A percentile compares a stretch with the other conserved stretches of the same genome.
Evolutionary conservation across 2,329 filamentous ascomycete species (phyloP).

Genomic region (Diplodia intermedia): DNA sequence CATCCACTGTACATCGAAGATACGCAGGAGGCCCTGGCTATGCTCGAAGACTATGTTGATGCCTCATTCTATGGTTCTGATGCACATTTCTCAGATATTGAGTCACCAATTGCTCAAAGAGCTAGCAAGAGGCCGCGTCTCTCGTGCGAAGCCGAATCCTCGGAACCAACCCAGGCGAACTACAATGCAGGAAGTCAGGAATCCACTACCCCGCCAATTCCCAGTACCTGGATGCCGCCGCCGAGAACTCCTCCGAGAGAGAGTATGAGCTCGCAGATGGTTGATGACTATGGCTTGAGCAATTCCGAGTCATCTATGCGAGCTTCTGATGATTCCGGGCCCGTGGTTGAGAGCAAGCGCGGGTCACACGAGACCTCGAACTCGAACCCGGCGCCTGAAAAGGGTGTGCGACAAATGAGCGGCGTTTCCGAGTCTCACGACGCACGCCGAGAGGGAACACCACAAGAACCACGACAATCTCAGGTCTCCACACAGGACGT

Average conservation of each 20-base stretch:
- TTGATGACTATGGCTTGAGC: slow-evolving; percentile 15
- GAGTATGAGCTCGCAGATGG: slow-evolving; percentile 8
- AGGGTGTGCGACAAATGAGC: background rate
- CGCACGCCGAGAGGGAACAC: background rate
- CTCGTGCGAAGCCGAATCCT: background rate
- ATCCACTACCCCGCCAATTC: background rate
- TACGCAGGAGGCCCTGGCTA: slow-evolving; percentile 52
- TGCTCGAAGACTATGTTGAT: slow-evolving; percentile 51
- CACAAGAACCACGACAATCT: background rate
- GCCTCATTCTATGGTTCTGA: slow-evolving; percentile 35
- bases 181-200: background rate
- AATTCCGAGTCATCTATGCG: slow-evolving; percentile 1
- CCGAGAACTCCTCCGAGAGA: background rate
- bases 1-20: slow-evolving; percentile 47
- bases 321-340: background rate
- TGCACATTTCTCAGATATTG: slow-evolving; percentile 17
- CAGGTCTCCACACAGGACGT: background rate
- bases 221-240: background rate
- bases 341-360: background rate
- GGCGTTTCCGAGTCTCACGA: background rate
- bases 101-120: slow-evolving; percentile 34
- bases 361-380: background rate
- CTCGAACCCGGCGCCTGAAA: background rate
- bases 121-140: background rate
- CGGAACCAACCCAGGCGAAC: background rate